A percentile compares a stretch with the other conserved stretches of the same genome.
These are phyloP conservation scores for Paramecium octaurelia DNA, from an alignment of 73 alveolate species.

Conservation along the genomic window DNA sequence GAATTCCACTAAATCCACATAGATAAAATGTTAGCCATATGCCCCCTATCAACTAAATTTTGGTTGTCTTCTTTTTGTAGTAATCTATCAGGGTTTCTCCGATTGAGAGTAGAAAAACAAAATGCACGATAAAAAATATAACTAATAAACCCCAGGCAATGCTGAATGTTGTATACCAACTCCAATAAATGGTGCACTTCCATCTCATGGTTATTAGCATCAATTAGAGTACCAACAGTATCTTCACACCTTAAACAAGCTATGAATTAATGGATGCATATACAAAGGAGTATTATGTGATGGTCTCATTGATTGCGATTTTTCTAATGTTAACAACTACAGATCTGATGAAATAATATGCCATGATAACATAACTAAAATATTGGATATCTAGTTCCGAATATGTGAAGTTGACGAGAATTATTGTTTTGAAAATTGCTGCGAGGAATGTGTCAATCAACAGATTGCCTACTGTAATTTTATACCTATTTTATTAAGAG, in stretches of 20 bases:
- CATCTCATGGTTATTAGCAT: conserved; percentile 30
- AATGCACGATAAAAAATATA: not conserved
- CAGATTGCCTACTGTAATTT: not conserved
- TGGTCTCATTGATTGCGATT: not conserved
- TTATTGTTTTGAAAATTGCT: not conserved
- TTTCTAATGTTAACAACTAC: not conserved
- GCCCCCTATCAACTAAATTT: not conserved
- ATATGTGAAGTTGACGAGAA: not conserved
- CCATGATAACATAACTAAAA: not conserved
- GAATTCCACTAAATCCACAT: conserved; percentile 12
- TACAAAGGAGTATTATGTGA: not conserved
- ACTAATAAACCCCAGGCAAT: conserved; percentile 18
- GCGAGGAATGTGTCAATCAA: conserved; percentile 13
- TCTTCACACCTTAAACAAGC: not conserved
- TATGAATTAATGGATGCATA: not conserved
- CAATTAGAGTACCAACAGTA: not conserved
- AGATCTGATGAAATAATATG: not conserved
- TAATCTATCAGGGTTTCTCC: not conserved
- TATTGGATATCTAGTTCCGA: not conserved
- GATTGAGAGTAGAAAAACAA: not conserved
- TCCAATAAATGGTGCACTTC: not conserved
- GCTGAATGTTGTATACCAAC: conserved; percentile 16
- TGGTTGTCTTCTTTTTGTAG: not conserved
- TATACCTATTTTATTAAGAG: not conserved
- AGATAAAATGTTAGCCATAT: not conserved